These are phyloP conservation scores for Neoboletus subvelutipes DNA, from an alignment of 768 basidiomycete species.

Conservation along the genomic window DNA sequence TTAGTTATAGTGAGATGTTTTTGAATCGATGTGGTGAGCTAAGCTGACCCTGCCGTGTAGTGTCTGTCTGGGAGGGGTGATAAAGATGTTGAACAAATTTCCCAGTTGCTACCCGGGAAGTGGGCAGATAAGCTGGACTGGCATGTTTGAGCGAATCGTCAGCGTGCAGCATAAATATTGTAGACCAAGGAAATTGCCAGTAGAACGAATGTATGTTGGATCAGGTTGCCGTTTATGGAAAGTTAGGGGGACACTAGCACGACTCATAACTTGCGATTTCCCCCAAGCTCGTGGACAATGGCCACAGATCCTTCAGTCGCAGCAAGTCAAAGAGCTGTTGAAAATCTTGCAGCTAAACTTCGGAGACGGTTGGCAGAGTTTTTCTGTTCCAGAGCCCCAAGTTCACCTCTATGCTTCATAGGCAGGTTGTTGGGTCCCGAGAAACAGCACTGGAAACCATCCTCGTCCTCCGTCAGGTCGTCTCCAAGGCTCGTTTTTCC, in stretches of 20 bases:
- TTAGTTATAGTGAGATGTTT: conserved; percentile 77
- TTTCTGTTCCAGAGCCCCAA: conserved; percentile 36
- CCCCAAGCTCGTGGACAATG: conserved; percentile 33
- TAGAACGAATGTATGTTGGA: background rate
- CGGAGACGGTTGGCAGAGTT: conserved; percentile 60
- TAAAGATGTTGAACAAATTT: conserved; percentile 97
- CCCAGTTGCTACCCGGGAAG: conserved; percentile 85
- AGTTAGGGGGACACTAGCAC: background rate
- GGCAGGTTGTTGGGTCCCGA: conserved; percentile 90
- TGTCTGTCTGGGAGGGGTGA: conserved; percentile 95
- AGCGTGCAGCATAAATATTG: background rate
- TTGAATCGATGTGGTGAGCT: conserved; percentile 1
- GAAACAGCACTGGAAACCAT: conserved; percentile 88
- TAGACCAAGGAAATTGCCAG: no score
- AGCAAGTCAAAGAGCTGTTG: conserved; percentile 59
- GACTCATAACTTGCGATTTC: conserved; percentile 13
- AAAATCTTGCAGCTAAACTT: conserved; percentile 66
- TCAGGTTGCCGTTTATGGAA: conserved; percentile 18
- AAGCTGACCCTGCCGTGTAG: conserved; percentile 37
- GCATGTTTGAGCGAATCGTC: conserved; percentile 54
- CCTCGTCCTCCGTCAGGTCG: conserved; percentile 83
- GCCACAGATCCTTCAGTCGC: conserved; percentile 38
- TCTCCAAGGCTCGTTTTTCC: conserved; percentile 81
- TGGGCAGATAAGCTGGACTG: conserved; percentile 95
- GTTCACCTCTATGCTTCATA: conserved; percentile 32